These are phyloP conservation scores for Colletotrichum trifolii DNA, from an alignment of 2,329 filamentous ascomycete genomes.

Conservation along the genomic window DNA sequence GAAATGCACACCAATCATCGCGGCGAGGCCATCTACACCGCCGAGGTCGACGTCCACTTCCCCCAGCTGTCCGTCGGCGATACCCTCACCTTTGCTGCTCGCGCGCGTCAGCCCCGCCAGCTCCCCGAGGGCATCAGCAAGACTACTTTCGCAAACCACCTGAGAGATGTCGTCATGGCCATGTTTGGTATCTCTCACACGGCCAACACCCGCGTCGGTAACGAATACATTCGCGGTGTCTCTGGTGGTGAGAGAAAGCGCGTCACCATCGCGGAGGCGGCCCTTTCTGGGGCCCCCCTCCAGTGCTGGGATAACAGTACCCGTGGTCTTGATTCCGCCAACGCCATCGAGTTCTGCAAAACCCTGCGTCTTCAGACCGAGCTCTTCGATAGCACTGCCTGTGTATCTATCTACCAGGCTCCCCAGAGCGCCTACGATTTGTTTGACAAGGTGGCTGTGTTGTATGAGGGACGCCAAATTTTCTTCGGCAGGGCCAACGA, in stretches of 20 bases:
- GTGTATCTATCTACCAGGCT: conserved; percentile 80
- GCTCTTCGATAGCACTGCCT: conserved; percentile 72
- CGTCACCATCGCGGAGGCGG: conserved; percentile 71
- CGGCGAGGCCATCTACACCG: conserved; percentile 88
- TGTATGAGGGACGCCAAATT: conserved; percentile 72
- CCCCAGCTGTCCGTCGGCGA: conserved; percentile 81
- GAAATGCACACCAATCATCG: conserved; percentile 83
- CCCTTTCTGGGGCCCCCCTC: conserved; percentile 68
- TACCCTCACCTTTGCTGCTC: conserved; percentile 81
- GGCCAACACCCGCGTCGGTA: conserved; percentile 77
- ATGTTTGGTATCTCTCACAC: conserved; percentile 81
- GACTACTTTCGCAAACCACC: conserved; percentile 67
- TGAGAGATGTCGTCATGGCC: conserved; percentile 79
- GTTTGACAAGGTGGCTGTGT: conserved; percentile 68
- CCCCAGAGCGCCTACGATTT: conserved; percentile 72
- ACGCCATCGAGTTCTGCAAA: conserved; percentile 80
- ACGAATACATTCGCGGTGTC: conserved; percentile 80
- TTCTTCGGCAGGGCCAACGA: conserved; percentile 70
- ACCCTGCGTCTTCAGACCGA: conserved; percentile 76
- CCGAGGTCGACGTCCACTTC: conserved; percentile 86
- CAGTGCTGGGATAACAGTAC: conserved; percentile 80
- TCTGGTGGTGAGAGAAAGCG: conserved; percentile 79
- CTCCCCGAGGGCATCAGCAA: conserved; percentile 68
- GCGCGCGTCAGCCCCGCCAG: conserved; percentile 72
- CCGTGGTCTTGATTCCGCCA: conserved; percentile 78